Base-by-base conservation (phyloP, 257 asterid genomes). In the Verbascum thapsus region DNA sequence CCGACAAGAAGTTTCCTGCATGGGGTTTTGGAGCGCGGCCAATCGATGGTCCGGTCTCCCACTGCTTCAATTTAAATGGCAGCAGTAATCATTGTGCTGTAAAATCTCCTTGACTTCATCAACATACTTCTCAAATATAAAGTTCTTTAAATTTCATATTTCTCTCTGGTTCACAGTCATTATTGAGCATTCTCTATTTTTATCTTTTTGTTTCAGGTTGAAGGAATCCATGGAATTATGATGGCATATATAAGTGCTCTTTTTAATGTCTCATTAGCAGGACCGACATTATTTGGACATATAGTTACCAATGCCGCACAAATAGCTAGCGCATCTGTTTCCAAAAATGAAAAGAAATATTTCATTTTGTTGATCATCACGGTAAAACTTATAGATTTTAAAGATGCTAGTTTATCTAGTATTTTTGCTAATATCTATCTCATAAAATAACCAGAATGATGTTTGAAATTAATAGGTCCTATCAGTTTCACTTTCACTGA, bases 1-100 rank as follows among this genome's bases (percentile, higher is more conserved):
- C 83, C 13, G 98, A 90, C 80, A 84, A 80, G 70, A 90, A 74
- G 53, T 90, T 88, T 71, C 95, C 99, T 69, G 92, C 99, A 61
- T 94, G 96, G 98, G 98, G 99, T 42, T 94, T 94, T 70, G 99
- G 99, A 72, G 99, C 98, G 40, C 83, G 96, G 53, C 97, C 99
- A 63, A 87, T 94, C 63, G 99, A 94, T 80, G 96, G 98, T 42
- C 96, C 96, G 17, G 96, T 94, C 49, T 94, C 99, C 50, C 99
- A 94, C 75, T 94, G 98, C 77, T 94, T 94, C 75, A 94, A 94
- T 71, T 83, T 94, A 62, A 94, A 88, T 61, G 99, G 99, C 69
- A 94, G 98, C 81, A 90, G 71, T 73, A 88, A 53, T 61, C 78
- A 84, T 69, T 81, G 86, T 58, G 99, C 90, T 95, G 99, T 94